Conservation (phyloP, 2,329 filamentous ascomycete species). For the Ophiosphaerella herpotricha region DNA sequence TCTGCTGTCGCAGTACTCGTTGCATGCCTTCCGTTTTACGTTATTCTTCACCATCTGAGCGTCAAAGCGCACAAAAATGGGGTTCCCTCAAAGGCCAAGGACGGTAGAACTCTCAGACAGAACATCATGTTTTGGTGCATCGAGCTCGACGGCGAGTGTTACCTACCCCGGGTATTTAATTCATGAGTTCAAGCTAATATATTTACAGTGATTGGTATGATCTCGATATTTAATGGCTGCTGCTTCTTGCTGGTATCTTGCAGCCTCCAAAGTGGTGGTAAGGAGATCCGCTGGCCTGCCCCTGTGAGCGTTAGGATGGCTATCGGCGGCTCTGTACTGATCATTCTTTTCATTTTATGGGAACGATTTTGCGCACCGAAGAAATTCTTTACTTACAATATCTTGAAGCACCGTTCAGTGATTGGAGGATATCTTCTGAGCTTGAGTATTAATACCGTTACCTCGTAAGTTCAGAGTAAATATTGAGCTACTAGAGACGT, state of each 20-base stretch:
- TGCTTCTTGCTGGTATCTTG: constrained; percentile 70
- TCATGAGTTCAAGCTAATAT: neutral
- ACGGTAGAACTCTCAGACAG: constrained; percentile 53
- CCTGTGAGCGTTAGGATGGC: constrained; percentile 46
- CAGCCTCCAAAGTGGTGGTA: constrained; percentile 51
- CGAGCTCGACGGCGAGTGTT: constrained; percentile 60
- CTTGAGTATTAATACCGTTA: constrained; percentile 23
- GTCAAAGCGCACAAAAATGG: constrained; percentile 62
- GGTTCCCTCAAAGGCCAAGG: constrained; percentile 48
- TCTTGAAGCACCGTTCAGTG: constrained; percentile 55
- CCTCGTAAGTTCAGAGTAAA: constrained; percentile 21
- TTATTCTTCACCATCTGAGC: constrained; percentile 62
- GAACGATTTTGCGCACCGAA: constrained; percentile 46
- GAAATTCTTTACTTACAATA: constrained; percentile 50
- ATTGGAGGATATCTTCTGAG: constrained; percentile 54
- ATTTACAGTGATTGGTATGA: constrained; percentile 56
- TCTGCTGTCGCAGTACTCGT: constrained; percentile 61
- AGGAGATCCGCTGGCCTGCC: constrained; percentile 35
- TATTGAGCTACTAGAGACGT: no score
- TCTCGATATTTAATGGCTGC: constrained; percentile 64
- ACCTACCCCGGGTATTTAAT: no score
- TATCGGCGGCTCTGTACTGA: constrained; percentile 36
- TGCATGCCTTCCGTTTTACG: constrained; percentile 56
- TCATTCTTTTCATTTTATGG: constrained; percentile 43
- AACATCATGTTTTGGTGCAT: constrained; percentile 58